Conservation (phyloP, 176 grass and related monocot species). For the Ensete glaucum region DNA sequence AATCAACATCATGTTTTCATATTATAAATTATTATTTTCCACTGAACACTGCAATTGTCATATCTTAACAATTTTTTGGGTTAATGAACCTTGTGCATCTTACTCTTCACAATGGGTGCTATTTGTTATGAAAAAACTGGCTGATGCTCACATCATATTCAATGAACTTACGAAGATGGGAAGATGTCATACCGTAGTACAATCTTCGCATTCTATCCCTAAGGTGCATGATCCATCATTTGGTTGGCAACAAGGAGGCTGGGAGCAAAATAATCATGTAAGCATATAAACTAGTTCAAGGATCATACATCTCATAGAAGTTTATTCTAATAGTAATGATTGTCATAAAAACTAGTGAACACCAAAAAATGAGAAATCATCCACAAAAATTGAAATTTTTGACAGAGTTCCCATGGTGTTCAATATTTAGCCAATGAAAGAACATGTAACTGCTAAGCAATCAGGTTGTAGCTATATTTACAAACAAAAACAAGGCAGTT, state of each 20-base stretch:
- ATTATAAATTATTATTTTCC: background rate
- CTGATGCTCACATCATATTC: background rate
- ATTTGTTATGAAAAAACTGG: background rate
- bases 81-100: background rate
- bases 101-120: background rate
- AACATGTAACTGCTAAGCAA: background rate
- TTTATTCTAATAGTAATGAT: background rate
- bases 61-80: too few relatives aligned
- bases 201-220: constrained; percentile 61
- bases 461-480: too few relatives aligned
- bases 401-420: background rate
- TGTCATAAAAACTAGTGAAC: constrained; percentile 1
- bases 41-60: too few relatives aligned
- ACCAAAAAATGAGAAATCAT: background rate
- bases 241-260: constrained; percentile 65
- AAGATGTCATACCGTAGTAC: constrained; percentile 59
- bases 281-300: background rate
- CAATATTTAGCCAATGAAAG: background rate
- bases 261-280: constrained; percentile 21
- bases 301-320: background rate
- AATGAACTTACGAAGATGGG: background rate
- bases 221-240: constrained; percentile 35
- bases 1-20: background rate
- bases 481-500: too few relatives aligned
- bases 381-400: too few relatives aligned